Base-by-base conservation (phyloP, 2,329 filamentous ascomycete species). In the Fusarium oligoseptatum region DNA sequence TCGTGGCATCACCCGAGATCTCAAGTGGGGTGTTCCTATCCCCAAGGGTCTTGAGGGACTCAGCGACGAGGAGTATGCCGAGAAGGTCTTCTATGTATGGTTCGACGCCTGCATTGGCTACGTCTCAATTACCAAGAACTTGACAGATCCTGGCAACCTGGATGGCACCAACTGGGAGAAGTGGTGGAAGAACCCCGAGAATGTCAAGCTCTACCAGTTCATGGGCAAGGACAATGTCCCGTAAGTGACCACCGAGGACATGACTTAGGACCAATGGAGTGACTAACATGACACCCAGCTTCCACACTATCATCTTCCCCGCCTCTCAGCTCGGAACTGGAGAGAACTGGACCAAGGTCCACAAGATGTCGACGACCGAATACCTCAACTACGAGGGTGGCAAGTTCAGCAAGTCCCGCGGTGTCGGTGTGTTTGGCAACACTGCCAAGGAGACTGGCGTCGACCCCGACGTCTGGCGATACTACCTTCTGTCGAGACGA, bases 31-130 rank as follows among this genome's bases (percentile, higher is more conserved):
- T 80, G 88, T 90, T 17, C 88, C 88, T 4, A 88, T 90, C 56
- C 88, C 87, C 37, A 81, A 80, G 56, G 83, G 57, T 76, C 77
- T 88, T 32, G 82, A 86, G 14, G 87, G 86, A 17, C 69, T 92
- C 52, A 88, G 86, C 5, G 84, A 88, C 5, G 86, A 88, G 64
- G 88, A 87, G 29, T 91, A 89, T 75, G 84, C 85, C 52, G 85
- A 86, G 74, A 91, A 91, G 86, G 96, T 98, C 71, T 91, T 98
- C 75, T 98, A 98, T 80, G 95, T 98, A 70, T 94, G 93, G 95
- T 95, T 98, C 81, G 94, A 97, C 81, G 94, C 94, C 64, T 97
- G 94, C 83, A 97, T 98, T 79, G 95, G 95, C 22, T 98, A 98
- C 82, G 92, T 95, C n/a, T 97, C 95, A 2, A 98, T 98, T 77